A percentile compares a stretch with the other conserved stretches of the same genome.
Evolutionary conservation across 2,329 filamentous ascomycete genomes (phyloP).

Genomic region (Rhinocladiella mackenziei): DNA sequence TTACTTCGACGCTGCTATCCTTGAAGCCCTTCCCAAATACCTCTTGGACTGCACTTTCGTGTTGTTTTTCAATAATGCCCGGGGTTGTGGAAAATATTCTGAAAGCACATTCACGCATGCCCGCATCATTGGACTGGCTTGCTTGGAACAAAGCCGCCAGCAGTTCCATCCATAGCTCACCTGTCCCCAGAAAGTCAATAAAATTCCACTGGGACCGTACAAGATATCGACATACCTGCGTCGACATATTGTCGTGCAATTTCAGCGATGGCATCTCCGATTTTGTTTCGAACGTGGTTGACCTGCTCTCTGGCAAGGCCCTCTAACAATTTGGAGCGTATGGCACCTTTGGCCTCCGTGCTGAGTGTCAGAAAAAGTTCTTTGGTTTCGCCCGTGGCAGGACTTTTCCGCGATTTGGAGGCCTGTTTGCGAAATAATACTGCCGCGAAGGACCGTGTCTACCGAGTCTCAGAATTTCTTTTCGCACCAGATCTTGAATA

Average conservation of each 20-base stretch:
- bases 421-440: constrained; percentile 93
- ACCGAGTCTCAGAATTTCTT: constrained; percentile 25
- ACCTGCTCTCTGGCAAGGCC: constrained; percentile 69
- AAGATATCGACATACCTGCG: constrained; percentile 58
- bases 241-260: constrained; percentile 92
- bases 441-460: constrained; percentile 87
- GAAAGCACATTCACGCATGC: constrained; percentile 87
- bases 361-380: constrained; percentile 83
- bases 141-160: constrained; percentile 81
- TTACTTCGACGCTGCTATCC: constrained; percentile 70
- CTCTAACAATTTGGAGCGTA: constrained; percentile 78
- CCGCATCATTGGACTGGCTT: constrained; percentile 77
- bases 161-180: constrained; percentile 83
- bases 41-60: constrained; percentile 81
- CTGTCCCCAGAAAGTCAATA: constrained; percentile 44
- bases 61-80: constrained; percentile 91
- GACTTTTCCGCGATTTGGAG: constrained; percentile 76
- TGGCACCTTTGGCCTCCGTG: constrained; percentile 68
- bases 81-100: constrained; percentile 93
- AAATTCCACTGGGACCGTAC: constrained; percentile 6
- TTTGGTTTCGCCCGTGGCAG: constrained; percentile 62
- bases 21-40: constrained; percentile 91
- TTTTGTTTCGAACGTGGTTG: constrained; percentile 80
- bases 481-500: background rate
- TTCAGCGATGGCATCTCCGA: constrained; percentile 96